These are phyloP conservation scores for Trypanosomatidae sp. DNA, from an alignment of 208 protist species.

Conservation along the genomic window DNA sequence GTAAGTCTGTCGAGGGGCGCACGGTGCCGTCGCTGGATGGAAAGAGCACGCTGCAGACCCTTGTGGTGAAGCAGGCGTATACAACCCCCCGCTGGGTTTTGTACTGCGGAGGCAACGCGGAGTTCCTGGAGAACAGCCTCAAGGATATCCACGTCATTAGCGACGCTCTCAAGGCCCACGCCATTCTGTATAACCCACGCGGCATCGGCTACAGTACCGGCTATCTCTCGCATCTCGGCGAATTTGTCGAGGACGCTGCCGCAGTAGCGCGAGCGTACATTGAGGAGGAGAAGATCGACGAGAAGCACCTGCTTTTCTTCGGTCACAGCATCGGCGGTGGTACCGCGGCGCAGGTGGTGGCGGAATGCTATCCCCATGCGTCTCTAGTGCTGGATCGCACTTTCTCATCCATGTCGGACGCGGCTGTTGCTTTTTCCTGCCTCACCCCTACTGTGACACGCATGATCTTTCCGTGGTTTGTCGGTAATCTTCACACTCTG, in stretches of 20 bases:
- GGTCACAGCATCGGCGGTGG: conserved; percentile 87
- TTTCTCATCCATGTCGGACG: conserved; percentile 78
- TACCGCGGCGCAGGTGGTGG: conserved; percentile 52
- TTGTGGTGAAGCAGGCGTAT: conserved; percentile 36
- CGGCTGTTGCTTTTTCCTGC: conserved; percentile 60
- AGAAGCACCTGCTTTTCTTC: conserved; percentile 54
- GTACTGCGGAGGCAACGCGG: conserved; percentile 83
- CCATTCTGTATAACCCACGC: conserved; percentile 78
- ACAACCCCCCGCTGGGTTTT: conserved; percentile 57
- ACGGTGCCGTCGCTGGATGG: conserved; percentile 20
- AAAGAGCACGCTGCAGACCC: conserved; percentile 47
- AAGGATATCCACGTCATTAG: conserved; percentile 31
- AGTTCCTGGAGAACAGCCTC: conserved; percentile 66
- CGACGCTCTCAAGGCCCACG: conserved; percentile 51
- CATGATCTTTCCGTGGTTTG: conserved; percentile 29
- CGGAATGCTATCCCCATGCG: conserved; percentile 19
- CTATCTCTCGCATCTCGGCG: conserved; percentile 41
- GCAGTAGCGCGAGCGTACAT: conserved; percentile 43
- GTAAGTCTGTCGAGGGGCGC: conserved; percentile 24
- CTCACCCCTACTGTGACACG: conserved; percentile 45
- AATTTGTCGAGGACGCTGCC: conserved; percentile 64
- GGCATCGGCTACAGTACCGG: conserved; percentile 75
- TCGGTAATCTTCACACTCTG: conserved; percentile 63
- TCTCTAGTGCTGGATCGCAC: conserved; percentile 71
- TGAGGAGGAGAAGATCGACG: conserved; percentile 35